Evolutionary conservation across 1,284 basidiomycete genomes (phyloP).

Genomic region (Leccinum griseonigrum): DNA sequence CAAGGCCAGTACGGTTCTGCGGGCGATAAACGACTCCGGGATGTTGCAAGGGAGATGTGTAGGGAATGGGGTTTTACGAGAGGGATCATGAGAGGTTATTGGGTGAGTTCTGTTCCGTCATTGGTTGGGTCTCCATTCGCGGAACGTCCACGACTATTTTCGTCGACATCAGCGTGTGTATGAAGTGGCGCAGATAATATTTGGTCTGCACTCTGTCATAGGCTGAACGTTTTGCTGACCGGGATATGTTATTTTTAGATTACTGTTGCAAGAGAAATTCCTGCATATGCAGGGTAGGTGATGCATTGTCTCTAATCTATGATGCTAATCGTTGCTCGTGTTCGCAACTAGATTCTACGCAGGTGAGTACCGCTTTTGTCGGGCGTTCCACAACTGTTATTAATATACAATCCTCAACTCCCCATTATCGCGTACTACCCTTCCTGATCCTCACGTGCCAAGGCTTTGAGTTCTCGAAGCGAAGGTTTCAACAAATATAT

Average conservation of each 20-base stretch:
- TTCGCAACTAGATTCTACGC: slow-evolving; percentile 61
- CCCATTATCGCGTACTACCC: not conserved
- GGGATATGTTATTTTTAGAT: slow-evolving; percentile 46
- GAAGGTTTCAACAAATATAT: slow-evolving; percentile 63
- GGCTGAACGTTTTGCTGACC: not conserved
- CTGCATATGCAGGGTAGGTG: slow-evolving; percentile 87
- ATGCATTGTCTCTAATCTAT: slow-evolving; percentile 17
- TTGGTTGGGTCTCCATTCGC: not conserved
- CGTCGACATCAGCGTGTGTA: not conserved
- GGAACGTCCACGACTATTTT: not conserved
- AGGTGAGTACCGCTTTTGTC: slow-evolving; percentile 40
- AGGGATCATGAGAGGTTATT: slow-evolving; percentile 96
- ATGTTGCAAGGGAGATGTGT: slow-evolving; percentile 82
- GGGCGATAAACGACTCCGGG: slow-evolving; percentile 73
- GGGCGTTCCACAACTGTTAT: not conserved
- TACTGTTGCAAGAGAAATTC: slow-evolving; percentile 91
- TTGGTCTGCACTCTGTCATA: not conserved
- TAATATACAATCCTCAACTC: not conserved
- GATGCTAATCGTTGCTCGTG: not conserved
- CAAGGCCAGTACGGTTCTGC: slow-evolving; percentile 86
- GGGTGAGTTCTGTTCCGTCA: slow-evolving; percentile 51
- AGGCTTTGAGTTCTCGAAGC: slow-evolving; percentile 90
- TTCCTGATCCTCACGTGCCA: not conserved
- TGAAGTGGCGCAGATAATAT: not conserved
- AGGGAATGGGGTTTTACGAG: slow-evolving; percentile 76